These are phyloP conservation scores for Globisporangium paddicum DNA, from an alignment of 352 stramenopile species.

Conservation along the genomic window DNA sequence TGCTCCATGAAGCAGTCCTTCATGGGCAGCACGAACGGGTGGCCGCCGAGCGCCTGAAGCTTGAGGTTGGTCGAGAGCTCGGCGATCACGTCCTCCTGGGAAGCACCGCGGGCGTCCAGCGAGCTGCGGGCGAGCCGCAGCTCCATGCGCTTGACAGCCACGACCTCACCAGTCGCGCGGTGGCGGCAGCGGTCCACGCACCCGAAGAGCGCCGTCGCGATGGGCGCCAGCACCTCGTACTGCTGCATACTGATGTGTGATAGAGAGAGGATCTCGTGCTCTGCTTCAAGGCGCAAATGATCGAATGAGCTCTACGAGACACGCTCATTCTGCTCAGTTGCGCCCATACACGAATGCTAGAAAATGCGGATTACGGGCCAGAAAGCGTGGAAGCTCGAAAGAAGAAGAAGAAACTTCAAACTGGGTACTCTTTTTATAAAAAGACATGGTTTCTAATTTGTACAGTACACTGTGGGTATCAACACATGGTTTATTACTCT, in stretches of 20 bases:
- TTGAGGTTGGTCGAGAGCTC: slow-evolving; percentile 69
- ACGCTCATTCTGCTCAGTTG: too few species aligned
- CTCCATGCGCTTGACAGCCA: slow-evolving; percentile 82
- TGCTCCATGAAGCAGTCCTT: slow-evolving; percentile 62
- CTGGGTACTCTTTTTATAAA: neutral
- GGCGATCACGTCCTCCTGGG: slow-evolving; percentile 67
- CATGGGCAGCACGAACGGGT: slow-evolving; percentile 64
- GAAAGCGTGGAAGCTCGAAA: neutral
- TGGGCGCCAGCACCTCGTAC: slow-evolving; percentile 57
- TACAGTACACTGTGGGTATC: too few species aligned
- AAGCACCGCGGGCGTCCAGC: slow-evolving; percentile 35
- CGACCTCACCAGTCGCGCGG: slow-evolving; percentile 36
- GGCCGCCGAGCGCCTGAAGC: slow-evolving; percentile 53
- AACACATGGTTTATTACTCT: too few species aligned
- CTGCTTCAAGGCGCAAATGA: neutral
- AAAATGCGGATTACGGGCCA: neutral
- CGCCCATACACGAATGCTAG: neutral
- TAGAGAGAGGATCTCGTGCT: neutral
- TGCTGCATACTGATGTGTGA: slow-evolving; percentile 14
- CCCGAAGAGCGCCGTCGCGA: slow-evolving; percentile 71
- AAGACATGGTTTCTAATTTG: neutral
- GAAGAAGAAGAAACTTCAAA: neutral
- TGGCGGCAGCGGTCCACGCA: slow-evolving; percentile 63
- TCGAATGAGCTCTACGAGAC: slow-evolving; percentile 1
- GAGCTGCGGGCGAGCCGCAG: slow-evolving; percentile 44